Conservation (phyloP, 192 early-diverging fungal species). For the Podila horticola region DNA sequence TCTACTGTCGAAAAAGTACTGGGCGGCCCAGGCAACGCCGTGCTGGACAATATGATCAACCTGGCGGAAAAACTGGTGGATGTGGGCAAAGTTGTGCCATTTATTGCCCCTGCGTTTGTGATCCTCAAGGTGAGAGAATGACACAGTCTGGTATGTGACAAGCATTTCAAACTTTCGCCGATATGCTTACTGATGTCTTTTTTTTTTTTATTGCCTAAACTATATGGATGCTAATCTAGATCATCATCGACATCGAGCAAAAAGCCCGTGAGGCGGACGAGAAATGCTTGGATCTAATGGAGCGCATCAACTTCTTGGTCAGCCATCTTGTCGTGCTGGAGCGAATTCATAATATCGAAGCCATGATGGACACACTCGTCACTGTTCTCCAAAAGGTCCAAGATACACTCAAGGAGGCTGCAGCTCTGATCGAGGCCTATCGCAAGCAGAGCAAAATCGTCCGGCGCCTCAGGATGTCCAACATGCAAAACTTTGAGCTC, state of each 20-base stretch:
- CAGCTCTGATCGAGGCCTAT: conserved; percentile 57
- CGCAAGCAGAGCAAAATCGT: conserved; percentile 60
- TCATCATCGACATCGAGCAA: conserved; percentile 62
- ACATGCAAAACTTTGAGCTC: conserved; percentile 55
- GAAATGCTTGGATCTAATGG: conserved; percentile 62
- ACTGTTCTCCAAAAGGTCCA: conserved; percentile 52
- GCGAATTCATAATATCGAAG: conserved; percentile 57
- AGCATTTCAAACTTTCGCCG: background rate
- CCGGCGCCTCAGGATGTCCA: conserved; percentile 60
- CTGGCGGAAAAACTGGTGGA: conserved; percentile 54
- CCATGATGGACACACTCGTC: conserved; percentile 42
- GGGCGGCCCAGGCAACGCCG: conserved; percentile 28
- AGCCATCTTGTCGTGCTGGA: conserved; percentile 56
- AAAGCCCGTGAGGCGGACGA: conserved; percentile 58
- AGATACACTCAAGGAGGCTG: conserved; percentile 52
- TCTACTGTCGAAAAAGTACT: background rate
- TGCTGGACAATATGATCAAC: conserved; percentile 36
- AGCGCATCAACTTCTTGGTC: conserved; percentile 62
- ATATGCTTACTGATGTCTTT: conserved; percentile 9
- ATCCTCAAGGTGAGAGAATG: conserved; percentile 52
- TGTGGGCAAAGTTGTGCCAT: conserved; percentile 56
- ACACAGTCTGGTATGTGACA: background rate
- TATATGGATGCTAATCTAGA: background rate
- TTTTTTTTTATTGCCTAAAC: background rate
- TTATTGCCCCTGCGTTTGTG: conserved; percentile 62